Base-by-base conservation (phyloP, 345 rosid genomes). In the Camelina hispida region DNA sequence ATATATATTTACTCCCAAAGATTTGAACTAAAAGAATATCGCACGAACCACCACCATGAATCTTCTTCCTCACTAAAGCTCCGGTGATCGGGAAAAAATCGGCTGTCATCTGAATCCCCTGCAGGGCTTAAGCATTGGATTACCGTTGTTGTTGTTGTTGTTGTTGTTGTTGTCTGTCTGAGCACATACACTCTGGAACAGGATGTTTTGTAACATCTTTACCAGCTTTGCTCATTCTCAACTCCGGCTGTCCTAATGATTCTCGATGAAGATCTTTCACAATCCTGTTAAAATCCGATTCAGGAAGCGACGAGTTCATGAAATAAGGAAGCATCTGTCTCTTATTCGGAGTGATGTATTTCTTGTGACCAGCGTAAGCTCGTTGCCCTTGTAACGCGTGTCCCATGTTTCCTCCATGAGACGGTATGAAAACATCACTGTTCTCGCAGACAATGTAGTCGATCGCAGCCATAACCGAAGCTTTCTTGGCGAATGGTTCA, bases 321-420 rank as follows among this genome's bases (percentile, higher is more conserved):
- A 96, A 93, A 68, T 89, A 93, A 44, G 86, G 96, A 22, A 96
- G 91, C 97, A 96, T 92, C 10, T 96, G 98, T 66, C 98, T 86
- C 83, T 96, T 96, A 80, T 93, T 96, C 7, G 98, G 98, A 18
- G 98, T 92, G 16, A 96, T 84, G 23, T 86, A 91, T 82, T 96
- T 93, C 88, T 88, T 96, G 86, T 94, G 97, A 37, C 95, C 97
- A 14, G 93, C 96, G 66, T 82, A 94, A 13, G 98, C 98, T 65
- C 97, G 56, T 23, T 93, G 83, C 67, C 98, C 96, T 94, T 92
- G 99, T 63, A 93, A 83, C 2, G 96, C 92, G 4, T 93, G 98
- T 28, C 96, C 98, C 99, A 96, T 96, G 63, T 96, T 96, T 73
- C 99, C 99, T 4, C 99, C 99, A 15, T 93, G 98, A 46, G 99